A percentile compares a stretch with the other conserved stretches of the same genome.
Evolutionary conservation across 2,329 filamentous ascomycete species (phyloP).

Genomic region (Colletotrichum sp.): DNA sequence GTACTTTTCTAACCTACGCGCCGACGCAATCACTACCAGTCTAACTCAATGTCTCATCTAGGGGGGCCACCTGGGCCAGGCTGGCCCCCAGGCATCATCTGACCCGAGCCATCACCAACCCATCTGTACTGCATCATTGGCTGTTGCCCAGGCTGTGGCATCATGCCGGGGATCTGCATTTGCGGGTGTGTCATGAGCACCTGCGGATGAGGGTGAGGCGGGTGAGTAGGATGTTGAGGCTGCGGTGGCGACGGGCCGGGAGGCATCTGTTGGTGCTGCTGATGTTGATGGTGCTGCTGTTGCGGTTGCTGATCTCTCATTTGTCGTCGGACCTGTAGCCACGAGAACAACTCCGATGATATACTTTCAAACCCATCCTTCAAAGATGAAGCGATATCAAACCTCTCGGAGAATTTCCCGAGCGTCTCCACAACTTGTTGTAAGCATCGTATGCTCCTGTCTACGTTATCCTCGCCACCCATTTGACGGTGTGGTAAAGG

Average conservation of each 20-base stretch:
- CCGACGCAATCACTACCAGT: not conserved
- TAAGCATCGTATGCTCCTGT: constrained; percentile 61
- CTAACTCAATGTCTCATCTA: not conserved
- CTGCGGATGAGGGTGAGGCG: constrained; percentile 6
- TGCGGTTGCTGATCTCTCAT: constrained; percentile 33
- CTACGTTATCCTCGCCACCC: constrained; percentile 53
- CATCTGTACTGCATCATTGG: constrained; percentile 40
- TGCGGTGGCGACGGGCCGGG: constrained; percentile 1
- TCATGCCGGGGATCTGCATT: constrained; percentile 2
- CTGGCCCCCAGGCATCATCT: constrained; percentile 42
- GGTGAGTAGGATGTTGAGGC: constrained; percentile 1
- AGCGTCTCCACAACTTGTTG: constrained; percentile 60
- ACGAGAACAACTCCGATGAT: constrained; percentile 49
- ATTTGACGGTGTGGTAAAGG: constrained; percentile 55
- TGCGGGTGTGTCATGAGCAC: not conserved
- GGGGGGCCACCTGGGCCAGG: not conserved
- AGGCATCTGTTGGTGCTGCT: constrained; percentile 29
- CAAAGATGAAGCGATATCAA: constrained; percentile 62
- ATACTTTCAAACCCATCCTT: constrained; percentile 57
- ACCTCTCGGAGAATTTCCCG: constrained; percentile 61
- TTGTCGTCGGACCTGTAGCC: constrained; percentile 44
- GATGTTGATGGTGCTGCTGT: constrained; percentile 25
- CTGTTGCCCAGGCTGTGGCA: constrained; percentile 19
- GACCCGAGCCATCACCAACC: constrained; percentile 49
- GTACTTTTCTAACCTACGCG: not conserved